Percentiles rank a stretch among this genome's conserved stretches.
These are phyloP conservation scores for Zygotorulaspora florentina DNA, from an alignment of 805 yeast species.

Conservation along the genomic window DNA sequence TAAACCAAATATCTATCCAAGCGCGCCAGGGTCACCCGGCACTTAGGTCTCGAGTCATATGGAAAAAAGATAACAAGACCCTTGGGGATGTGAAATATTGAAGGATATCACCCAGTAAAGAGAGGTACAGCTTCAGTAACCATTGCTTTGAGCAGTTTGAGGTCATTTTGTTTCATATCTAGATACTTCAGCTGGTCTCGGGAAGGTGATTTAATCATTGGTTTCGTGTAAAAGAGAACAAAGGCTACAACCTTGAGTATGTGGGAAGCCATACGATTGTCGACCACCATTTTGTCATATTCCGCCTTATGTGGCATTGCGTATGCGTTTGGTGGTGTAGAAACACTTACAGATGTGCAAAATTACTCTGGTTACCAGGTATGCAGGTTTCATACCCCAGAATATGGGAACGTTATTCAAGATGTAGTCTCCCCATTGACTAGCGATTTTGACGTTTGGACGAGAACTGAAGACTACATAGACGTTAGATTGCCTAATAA, in stretches of 20 bases:
- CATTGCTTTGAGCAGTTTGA: too few relatives aligned
- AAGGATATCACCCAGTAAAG: too few relatives aligned
- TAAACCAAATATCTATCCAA: too few relatives aligned
- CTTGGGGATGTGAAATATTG: too few relatives aligned
- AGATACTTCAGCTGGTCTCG: too few relatives aligned
- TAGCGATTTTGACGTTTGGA: slow-evolving; percentile 45
- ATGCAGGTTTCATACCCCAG: slow-evolving; percentile 20
- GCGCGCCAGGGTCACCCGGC: too few relatives aligned
- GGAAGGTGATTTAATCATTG: too few relatives aligned
- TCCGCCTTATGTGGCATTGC: slow-evolving; percentile 4
- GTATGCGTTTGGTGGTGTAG: slow-evolving; percentile 2
- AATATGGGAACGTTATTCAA: slow-evolving; percentile 8
- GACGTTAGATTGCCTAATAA: slow-evolving; percentile 40
- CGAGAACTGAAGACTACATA: slow-evolving; percentile 40
- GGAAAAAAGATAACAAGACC: too few relatives aligned
- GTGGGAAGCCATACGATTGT: slow-evolving; percentile 1
- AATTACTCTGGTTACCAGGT: slow-evolving; percentile 25
- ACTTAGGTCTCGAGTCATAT: too few relatives aligned
- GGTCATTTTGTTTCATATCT: too few relatives aligned
- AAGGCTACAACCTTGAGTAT: not conserved
- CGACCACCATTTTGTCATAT: slow-evolving; percentile 1
- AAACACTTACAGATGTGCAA: not conserved
- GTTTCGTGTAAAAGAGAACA: too few relatives aligned
- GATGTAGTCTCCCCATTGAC: slow-evolving; percentile 15
- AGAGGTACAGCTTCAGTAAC: too few relatives aligned